phyloP scores from a whole-genome alignment of 1,284 basidiomycete genomes.

The Melampsora americana region DNA sequence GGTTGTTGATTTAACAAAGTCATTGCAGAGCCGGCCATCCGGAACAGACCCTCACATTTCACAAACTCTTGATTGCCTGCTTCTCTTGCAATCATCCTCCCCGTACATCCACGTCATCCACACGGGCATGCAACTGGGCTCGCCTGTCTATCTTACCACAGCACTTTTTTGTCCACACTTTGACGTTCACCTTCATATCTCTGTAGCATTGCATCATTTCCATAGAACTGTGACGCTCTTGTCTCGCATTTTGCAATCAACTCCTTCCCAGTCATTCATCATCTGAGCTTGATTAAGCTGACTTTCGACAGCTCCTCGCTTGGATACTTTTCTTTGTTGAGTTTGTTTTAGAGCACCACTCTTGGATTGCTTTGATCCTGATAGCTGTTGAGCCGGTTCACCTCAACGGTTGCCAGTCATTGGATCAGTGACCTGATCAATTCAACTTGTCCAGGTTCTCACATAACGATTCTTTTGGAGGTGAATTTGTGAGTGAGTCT shows the following conservation, averaged over 20 bases:
- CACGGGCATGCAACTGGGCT: neutral
- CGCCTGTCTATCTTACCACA: neutral
- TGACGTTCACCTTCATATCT: neutral
- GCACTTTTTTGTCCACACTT: neutral
- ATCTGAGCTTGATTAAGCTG: neutral
- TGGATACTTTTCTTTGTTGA: neutral
- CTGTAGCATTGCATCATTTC: neutral
- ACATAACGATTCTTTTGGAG: too few species aligned
- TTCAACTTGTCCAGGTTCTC: neutral
- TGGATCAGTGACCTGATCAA: conserved; percentile 5
- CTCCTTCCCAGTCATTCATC: too few species aligned
- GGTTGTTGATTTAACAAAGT: too few species aligned
- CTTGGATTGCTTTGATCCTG: too few species aligned
- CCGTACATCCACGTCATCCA: neutral
- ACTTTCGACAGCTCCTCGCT: neutral
- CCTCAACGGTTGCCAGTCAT: too few species aligned
- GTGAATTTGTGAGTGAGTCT: too few species aligned
- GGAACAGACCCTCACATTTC: too few species aligned
- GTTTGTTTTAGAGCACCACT: too few species aligned
- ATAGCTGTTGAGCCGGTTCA: too few species aligned
- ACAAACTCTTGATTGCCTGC: neutral
- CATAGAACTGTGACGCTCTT: too few species aligned
- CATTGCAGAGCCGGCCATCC: too few species aligned
- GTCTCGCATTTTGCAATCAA: too few species aligned
- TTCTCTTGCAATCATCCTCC: neutral